phyloP scores from a whole-genome alignment of 805 yeast genomes.

The Ogataea sp. region DNA sequence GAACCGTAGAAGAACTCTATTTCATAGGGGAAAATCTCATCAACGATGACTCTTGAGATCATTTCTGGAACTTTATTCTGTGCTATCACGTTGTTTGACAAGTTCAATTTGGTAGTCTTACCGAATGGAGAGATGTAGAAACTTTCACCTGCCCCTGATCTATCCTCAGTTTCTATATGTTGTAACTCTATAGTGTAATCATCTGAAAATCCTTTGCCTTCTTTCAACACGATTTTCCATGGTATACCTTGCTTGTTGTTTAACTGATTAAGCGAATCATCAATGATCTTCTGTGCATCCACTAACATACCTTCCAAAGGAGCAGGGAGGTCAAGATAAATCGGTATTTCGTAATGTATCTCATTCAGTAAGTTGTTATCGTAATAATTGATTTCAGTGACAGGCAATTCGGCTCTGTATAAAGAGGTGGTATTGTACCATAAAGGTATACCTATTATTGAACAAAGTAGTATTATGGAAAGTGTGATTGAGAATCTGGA shows the following conservation, averaged over 20 bases:
- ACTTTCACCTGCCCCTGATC: constrained; percentile 10
- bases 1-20: constrained; percentile 21
- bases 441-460: constrained; percentile 46
- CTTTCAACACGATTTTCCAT: constrained; percentile 25
- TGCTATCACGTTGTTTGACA: constrained; percentile 20
- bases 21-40: constrained; percentile 33
- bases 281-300: constrained; percentile 28
- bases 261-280: constrained; percentile 13
- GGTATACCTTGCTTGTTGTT: constrained; percentile 11
- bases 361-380: constrained; percentile 19
- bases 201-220: constrained; percentile 13
- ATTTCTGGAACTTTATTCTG: constrained; percentile 27
- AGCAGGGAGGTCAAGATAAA: constrained; percentile 30
- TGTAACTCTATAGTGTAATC: constrained; percentile 31
- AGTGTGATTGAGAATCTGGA: constrained; percentile 15
- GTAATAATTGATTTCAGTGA: constrained; percentile 27
- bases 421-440: constrained; percentile 56
- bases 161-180: constrained; percentile 19
- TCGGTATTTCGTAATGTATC: constrained; percentile 31
- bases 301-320: constrained; percentile 23
- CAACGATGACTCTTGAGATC: constrained; percentile 27
- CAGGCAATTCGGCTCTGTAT: constrained; percentile 54
- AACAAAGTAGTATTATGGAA: constrained; percentile 19
- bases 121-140: constrained; percentile 30
- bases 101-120: constrained; percentile 23